phyloP scores from a whole-genome alignment of 495 filamentous ascomycete species.

The Apiosordaria backusii region DNA sequence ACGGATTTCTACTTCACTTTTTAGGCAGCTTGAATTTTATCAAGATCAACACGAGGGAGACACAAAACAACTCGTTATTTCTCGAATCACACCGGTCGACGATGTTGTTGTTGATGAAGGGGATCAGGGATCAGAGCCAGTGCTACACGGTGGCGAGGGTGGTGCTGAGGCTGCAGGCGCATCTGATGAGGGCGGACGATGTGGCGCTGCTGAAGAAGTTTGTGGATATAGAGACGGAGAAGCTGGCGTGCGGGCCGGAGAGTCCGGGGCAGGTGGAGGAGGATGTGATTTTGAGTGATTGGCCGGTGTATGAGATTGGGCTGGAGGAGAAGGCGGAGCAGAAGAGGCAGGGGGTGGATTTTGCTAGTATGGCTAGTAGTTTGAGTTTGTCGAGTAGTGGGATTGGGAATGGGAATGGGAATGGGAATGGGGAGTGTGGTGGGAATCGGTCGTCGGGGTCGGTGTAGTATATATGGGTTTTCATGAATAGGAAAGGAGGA shows the following conservation, averaged over 20 bases:
- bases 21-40: conserved; percentile 31
- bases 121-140: conserved; percentile 34
- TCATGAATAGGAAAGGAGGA: neutral
- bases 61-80: conserved; percentile 9
- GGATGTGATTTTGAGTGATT: conserved; percentile 24
- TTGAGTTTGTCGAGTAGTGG: conserved; percentile 8
- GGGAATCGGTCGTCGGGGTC: neutral
- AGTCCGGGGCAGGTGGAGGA: conserved; percentile 17
- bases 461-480: neutral
- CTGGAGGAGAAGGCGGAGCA: conserved; percentile 18
- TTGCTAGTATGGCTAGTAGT: conserved; percentile 23
- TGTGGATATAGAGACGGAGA: conserved; percentile 22
- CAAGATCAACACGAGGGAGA: conserved; percentile 27
- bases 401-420: neutral
- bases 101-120: conserved; percentile 35
- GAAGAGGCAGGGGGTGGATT: conserved; percentile 9
- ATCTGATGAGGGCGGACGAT: conserved; percentile 25
- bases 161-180: conserved; percentile 22
- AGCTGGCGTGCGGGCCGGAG: conserved; percentile 19
- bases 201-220: conserved; percentile 22
- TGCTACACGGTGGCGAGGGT: conserved; percentile 30
- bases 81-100: conserved; percentile 33
- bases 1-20: conserved; percentile 35
- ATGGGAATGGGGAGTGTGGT: neutral
- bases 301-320: conserved; percentile 23